phyloP scores from a whole-genome alignment of 2,329 filamentous ascomycete genomes.

The Colletotrichum tropicicola region DNA sequence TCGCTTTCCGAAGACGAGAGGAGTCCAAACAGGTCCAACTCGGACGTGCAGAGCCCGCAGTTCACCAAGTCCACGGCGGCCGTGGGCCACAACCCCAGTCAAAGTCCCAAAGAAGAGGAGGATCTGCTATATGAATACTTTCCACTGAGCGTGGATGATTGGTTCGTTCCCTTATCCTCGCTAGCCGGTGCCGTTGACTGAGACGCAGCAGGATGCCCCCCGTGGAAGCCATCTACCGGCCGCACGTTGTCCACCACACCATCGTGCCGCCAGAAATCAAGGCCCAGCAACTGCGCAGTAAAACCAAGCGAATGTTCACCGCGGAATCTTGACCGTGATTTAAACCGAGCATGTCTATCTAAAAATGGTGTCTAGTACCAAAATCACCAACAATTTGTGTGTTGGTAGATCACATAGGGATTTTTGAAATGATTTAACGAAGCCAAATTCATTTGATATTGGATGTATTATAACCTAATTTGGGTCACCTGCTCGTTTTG shows the following conservation, averaged over 20 bases:
- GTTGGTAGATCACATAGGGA: not conserved
- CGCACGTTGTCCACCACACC: slow-evolving; percentile 93
- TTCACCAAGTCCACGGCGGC: slow-evolving; percentile 48
- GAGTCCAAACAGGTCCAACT: slow-evolving; percentile 60
- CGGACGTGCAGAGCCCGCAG: slow-evolving; percentile 61
- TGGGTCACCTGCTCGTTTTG: not conserved
- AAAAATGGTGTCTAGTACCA: too few relatives aligned
- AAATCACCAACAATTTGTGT: too few relatives aligned
- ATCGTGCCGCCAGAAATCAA: slow-evolving; percentile 75
- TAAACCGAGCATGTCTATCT: too few relatives aligned
- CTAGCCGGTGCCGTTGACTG: slow-evolving; percentile 36
- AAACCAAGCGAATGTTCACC: slow-evolving; percentile 77
- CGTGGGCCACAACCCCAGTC: slow-evolving; percentile 50
- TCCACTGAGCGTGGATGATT: slow-evolving; percentile 88
- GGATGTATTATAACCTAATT: slow-evolving; percentile 1
- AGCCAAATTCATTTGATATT: not conserved
- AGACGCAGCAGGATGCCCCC: slow-evolving; percentile 74
- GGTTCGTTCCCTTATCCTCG: slow-evolving; percentile 51
- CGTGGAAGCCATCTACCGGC: slow-evolving; percentile 88
- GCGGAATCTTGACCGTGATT: slow-evolving; percentile 66
- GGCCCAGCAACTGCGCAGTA: slow-evolving; percentile 71
- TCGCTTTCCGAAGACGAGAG: slow-evolving; percentile 69
- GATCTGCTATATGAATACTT: slow-evolving; percentile 96
- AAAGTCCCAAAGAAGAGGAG: slow-evolving; percentile 77
- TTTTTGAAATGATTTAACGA: slow-evolving; percentile 24